These are phyloP conservation scores for Drosera spatulata DNA, from an alignment of 179 eudicot species.

Conservation along the genomic window DNA sequence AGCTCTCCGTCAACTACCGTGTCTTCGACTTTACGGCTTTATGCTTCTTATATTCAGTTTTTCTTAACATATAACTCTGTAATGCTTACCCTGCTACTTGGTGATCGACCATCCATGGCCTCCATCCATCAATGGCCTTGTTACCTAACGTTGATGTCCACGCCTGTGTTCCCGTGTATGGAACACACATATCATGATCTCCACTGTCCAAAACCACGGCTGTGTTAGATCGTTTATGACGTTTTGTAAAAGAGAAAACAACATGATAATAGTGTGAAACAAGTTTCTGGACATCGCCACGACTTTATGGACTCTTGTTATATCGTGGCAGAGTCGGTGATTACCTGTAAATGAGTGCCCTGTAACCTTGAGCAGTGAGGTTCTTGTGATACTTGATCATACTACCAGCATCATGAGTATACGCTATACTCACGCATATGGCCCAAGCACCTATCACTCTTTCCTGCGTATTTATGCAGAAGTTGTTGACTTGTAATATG, in stretches of 20 bases:
- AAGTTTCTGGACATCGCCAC: no score
- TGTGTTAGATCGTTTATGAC: no score
- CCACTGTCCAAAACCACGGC: constrained; percentile 14
- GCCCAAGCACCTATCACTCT: constrained; percentile 57
- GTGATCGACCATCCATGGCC: constrained; percentile 28
- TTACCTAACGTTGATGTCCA: constrained; percentile 36
- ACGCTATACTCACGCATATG: constrained; percentile 54
- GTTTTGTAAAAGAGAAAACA: no score
- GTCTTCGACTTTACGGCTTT: not conserved
- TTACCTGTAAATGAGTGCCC: constrained; percentile 85
- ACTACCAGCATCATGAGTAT: constrained; percentile 74
- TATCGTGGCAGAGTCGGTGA: not conserved
- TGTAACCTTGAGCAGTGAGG: constrained; percentile 70
- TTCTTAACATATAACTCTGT: not conserved
- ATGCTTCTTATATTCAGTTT: no score
- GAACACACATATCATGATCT: constrained; percentile 46
- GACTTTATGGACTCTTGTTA: no score
- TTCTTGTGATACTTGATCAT: constrained; percentile 83
- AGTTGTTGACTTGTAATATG: not conserved
- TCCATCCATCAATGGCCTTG: constrained; percentile 28
- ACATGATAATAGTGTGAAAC: no score
- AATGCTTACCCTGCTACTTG: constrained; percentile 32
- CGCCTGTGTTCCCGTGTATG: constrained; percentile 36
- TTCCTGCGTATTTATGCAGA: constrained; percentile 22
- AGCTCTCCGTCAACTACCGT: not conserved